These are phyloP conservation scores for Xylaria sp. DNA, from an alignment of 2,329 filamentous ascomycete species.

Conservation along the genomic window DNA sequence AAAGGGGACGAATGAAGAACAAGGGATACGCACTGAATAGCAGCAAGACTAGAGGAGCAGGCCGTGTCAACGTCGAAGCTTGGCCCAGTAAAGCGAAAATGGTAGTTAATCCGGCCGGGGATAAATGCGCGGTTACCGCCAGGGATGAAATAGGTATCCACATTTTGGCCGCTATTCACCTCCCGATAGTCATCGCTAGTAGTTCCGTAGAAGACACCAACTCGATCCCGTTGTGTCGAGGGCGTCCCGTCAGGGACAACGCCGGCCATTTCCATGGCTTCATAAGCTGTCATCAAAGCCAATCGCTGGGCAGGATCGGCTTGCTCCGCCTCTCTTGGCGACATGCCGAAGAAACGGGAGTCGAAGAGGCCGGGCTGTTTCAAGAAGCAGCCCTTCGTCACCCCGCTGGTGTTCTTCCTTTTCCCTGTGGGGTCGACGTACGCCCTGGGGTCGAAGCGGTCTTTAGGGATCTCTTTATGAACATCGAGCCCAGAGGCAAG, in stretches of 20 bases:
- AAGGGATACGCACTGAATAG: too few relatives aligned
- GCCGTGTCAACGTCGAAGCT: slow-evolving; percentile 37
- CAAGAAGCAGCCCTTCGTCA: neutral
- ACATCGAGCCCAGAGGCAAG: slow-evolving; percentile 30
- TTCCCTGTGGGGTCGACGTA: slow-evolving; percentile 30
- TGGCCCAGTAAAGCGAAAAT: slow-evolving; percentile 36
- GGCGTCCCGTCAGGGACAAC: slow-evolving; percentile 19
- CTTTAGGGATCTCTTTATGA: slow-evolving; percentile 24
- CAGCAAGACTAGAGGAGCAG: slow-evolving; percentile 31
- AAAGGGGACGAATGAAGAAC: too few relatives aligned
- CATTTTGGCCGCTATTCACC: slow-evolving; percentile 63
- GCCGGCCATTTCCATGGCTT: slow-evolving; percentile 66
- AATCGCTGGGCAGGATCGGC: slow-evolving; percentile 68
- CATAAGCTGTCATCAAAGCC: slow-evolving; percentile 66
- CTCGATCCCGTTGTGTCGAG: slow-evolving; percentile 6
- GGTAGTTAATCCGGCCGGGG: slow-evolving; percentile 41
- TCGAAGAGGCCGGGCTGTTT: slow-evolving; percentile 21
- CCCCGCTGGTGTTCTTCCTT: slow-evolving; percentile 22
- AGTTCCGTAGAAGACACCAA: slow-evolving; percentile 25
- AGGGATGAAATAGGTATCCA: slow-evolving; percentile 45
- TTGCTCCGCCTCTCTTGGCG: slow-evolving; percentile 26
- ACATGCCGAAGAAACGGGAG: slow-evolving; percentile 27
- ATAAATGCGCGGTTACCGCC: slow-evolving; percentile 40
- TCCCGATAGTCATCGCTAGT: slow-evolving; percentile 54
- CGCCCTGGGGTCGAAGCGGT: slow-evolving; percentile 23